Evolutionary conservation across 108 stramenopile genomes (phyloP).

Genomic region (Fragilaria radians): DNA sequence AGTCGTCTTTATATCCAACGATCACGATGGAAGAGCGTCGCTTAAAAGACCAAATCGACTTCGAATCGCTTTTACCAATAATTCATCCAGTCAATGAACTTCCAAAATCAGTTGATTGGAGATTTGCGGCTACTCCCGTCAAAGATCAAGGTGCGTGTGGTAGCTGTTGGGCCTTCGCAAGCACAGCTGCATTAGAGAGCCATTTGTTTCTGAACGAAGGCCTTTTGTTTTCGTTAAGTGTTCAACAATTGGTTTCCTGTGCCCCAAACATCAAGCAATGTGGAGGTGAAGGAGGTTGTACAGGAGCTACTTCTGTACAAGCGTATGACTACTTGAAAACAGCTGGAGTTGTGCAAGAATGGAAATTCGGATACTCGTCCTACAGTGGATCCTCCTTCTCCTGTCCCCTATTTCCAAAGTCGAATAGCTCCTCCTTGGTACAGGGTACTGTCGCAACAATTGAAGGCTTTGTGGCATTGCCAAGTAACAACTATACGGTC

Average conservation of each 20-base stretch:
- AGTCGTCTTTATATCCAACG: conserved; percentile 20
- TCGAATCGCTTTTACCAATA: conserved; percentile 24
- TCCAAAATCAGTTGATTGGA: conserved; percentile 80
- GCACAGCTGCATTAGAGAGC: conserved; percentile 62
- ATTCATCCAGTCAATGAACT: conserved; percentile 42
- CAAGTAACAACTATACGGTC: conserved; percentile 65
- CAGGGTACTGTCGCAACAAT: conserved; percentile 59
- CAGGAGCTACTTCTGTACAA: conserved; percentile 58
- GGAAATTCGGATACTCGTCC: conserved; percentile 44
- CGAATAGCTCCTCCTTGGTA: background rate
- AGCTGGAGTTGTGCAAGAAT: conserved; percentile 48
- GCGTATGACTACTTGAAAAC: conserved; percentile 64
- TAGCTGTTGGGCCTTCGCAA: conserved; percentile 83
- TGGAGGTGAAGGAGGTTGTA: conserved; percentile 74
- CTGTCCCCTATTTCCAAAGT: conserved; percentile 23
- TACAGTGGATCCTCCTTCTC: conserved; percentile 34
- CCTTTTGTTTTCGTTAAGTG: conserved; percentile 21
- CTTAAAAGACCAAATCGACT: background rate
- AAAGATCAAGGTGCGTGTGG: conserved; percentile 84
- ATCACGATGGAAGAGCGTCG: background rate
- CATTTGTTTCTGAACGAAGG: conserved; percentile 47
- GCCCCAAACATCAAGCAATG: conserved; percentile 72
- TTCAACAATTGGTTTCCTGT: conserved; percentile 74
- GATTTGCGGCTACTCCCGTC: conserved; percentile 43
- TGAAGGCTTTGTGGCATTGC: conserved; percentile 58